Conservation (phyloP, 1,284 basidiomycete species). For the Polyporus tsugae region DNA sequence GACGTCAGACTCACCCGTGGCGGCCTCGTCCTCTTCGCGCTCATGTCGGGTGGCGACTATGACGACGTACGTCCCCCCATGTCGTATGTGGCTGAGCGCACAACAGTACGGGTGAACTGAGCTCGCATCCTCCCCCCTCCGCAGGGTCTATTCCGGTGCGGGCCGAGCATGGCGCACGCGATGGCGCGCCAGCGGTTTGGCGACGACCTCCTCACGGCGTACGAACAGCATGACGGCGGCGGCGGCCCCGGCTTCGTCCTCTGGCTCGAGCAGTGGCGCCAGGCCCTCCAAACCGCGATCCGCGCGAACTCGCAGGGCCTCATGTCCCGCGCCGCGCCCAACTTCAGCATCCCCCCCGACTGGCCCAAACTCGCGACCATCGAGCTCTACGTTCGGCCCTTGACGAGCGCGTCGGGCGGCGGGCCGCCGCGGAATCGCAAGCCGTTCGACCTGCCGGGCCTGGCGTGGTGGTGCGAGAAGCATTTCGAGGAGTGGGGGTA, state of each 20-base stretch:
- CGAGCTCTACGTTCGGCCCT: slow-evolving; percentile 55
- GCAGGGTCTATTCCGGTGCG: slow-evolving; percentile 48
- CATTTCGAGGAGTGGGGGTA: slow-evolving; percentile 60
- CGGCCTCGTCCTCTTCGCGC: slow-evolving; percentile 69
- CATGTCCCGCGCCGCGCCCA: slow-evolving; percentile 45
- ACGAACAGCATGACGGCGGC: slow-evolving; percentile 34
- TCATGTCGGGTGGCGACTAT: slow-evolving; percentile 76
- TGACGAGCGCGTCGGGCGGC: slow-evolving; percentile 36
- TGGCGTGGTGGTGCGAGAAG: slow-evolving; percentile 60
- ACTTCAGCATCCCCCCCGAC: slow-evolving; percentile 50
- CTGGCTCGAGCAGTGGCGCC: slow-evolving; percentile 51
- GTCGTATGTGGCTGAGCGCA: neutral
- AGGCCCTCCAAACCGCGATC: slow-evolving; percentile 55
- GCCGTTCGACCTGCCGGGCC: slow-evolving; percentile 50
- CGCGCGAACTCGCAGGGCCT: slow-evolving; percentile 53
- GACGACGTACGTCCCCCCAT: slow-evolving; percentile 47
- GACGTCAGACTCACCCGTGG: slow-evolving; percentile 54
- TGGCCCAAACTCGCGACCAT: slow-evolving; percentile 49
- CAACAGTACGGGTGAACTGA: neutral
- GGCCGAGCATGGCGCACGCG: slow-evolving; percentile 45
- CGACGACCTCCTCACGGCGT: slow-evolving; percentile 54
- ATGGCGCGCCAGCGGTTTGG: slow-evolving; percentile 53
- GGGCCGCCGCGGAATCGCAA: slow-evolving; percentile 41
- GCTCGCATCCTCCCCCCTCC: neutral
- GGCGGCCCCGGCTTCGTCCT: slow-evolving; percentile 34